Evolutionary conservation across 345 rosid species (phyloP).

Genomic region (Gossypium mustelinum): DNA sequence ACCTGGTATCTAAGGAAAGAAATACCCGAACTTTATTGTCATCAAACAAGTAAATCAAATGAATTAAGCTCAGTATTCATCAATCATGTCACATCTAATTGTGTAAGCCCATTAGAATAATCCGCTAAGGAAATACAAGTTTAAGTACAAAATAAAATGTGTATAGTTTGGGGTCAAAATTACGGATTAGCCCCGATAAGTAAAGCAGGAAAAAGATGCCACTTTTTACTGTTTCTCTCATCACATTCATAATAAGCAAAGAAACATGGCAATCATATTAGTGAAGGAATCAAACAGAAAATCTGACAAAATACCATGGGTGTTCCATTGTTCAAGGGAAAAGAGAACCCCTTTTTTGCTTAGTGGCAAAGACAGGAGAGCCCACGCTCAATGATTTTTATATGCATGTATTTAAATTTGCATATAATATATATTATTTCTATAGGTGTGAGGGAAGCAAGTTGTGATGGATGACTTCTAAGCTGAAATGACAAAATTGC

Average conservation of each 20-base stretch:
- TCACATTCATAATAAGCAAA: slow-evolving; percentile 24
- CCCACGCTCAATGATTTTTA: slow-evolving; percentile 15
- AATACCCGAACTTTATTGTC: not conserved
- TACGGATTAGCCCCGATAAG: not conserved
- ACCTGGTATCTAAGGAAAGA: not conserved
- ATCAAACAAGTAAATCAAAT: not conserved
- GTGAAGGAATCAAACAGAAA: not conserved
- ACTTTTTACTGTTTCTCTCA: slow-evolving; percentile 20
- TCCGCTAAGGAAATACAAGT: not conserved
- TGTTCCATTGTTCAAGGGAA: slow-evolving; percentile 21
- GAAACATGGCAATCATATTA: slow-evolving; percentile 19
- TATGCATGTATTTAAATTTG: slow-evolving; percentile 7
- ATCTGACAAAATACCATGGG: slow-evolving; percentile 12
- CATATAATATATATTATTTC: not conserved
- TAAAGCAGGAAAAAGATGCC: slow-evolving; percentile 7
- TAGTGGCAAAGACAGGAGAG: slow-evolving; percentile 25
- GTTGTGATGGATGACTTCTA: slow-evolving; percentile 8
- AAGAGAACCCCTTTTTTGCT: not conserved
- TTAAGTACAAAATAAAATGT: not conserved
- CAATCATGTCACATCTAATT: not conserved
- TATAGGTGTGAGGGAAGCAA: not conserved
- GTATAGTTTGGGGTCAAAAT: not conserved
- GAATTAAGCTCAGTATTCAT: not conserved
- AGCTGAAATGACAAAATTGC: slow-evolving; percentile 20
- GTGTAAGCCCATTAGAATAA: not conserved